Percentiles rank a stretch among this genome's conserved stretches.
Conservation (phyloP, 805 yeast genomes). For the Candida koratica region DNA sequence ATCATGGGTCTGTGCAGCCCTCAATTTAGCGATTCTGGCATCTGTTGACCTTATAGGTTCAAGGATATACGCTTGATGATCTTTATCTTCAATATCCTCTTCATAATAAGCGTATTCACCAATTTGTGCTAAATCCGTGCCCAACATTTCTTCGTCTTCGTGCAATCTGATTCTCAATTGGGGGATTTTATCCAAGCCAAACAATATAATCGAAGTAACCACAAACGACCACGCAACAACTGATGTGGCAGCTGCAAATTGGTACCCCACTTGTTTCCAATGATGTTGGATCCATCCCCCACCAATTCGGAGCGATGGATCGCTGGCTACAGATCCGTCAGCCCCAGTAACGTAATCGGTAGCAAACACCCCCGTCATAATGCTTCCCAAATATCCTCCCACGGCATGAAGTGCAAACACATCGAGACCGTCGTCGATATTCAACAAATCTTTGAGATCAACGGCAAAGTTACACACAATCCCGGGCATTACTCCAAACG, state of each 20-base stretch:
- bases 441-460: constrained; percentile 65
- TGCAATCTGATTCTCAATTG: constrained; percentile 72
- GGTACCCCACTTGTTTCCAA: constrained; percentile 81
- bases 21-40: constrained; percentile 34
- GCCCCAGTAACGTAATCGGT: constrained; percentile 83
- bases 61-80: constrained; percentile 50
- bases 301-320: constrained; percentile 37
- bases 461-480: constrained; percentile 80
- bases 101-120: constrained; percentile 82
- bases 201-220: constrained; percentile 65
- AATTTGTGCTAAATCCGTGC: constrained; percentile 85
- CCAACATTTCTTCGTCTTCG: constrained; percentile 82
- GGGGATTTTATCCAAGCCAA: constrained; percentile 70
- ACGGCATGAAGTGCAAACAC: constrained; percentile 92
- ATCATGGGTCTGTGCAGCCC: constrained; percentile 20
- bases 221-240: constrained; percentile 72
- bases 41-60: constrained; percentile 71
- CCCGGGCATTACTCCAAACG: constrained; percentile 78
- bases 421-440: constrained; percentile 92
- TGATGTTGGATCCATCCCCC: constrained; percentile 92
- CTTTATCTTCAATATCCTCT: constrained; percentile 41
- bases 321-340: constrained; percentile 55
- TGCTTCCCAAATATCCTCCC: constrained; percentile 83
- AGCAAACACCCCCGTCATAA: constrained; percentile 88
- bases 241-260: constrained; percentile 72